A percentile compares a stretch with the other conserved stretches of the same genome.
These are phyloP conservation scores for Colletotrichum tropicale DNA, from an alignment of 2,329 filamentous ascomycete species.

Conservation along the genomic window DNA sequence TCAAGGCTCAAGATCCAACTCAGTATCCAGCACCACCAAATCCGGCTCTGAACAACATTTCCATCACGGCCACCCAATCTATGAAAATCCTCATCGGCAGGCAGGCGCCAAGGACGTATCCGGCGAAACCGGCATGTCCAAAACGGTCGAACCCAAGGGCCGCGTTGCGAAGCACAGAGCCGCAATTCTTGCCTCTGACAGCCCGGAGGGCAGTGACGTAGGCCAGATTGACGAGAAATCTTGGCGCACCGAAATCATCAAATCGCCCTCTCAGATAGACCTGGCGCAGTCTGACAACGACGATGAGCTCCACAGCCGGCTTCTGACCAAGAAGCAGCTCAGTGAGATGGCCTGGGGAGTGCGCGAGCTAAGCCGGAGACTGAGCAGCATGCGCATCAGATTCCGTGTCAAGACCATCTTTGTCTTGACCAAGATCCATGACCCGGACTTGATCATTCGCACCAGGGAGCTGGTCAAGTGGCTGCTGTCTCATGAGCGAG, in stretches of 20 bases:
- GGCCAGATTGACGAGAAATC: slow-evolving; percentile 63
- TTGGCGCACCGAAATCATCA: slow-evolving; percentile 56
- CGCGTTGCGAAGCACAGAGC: slow-evolving; percentile 67
- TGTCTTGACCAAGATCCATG: slow-evolving; percentile 89
- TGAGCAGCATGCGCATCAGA: slow-evolving; percentile 83
- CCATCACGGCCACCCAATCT: slow-evolving; percentile 32
- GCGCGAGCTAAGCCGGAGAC: slow-evolving; percentile 82
- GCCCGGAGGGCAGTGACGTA: slow-evolving; percentile 42
- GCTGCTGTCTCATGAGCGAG: slow-evolving; percentile 75
- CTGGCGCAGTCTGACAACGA: slow-evolving; percentile 33
- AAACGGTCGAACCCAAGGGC: slow-evolving; percentile 39
- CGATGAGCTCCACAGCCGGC: slow-evolving; percentile 59
- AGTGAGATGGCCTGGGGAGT: slow-evolving; percentile 98
- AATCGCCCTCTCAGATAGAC: slow-evolving; percentile 45
- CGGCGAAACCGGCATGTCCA: slow-evolving; percentile 29
- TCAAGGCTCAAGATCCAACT: slow-evolving; percentile 23
- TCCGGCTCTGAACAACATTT: slow-evolving; percentile 4
- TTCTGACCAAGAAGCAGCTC: slow-evolving; percentile 92
- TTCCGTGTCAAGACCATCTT: slow-evolving; percentile 85
- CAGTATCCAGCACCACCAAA: slow-evolving; percentile 12
- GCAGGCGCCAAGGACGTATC: slow-evolving; percentile 25
- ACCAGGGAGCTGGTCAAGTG: slow-evolving; percentile 80
- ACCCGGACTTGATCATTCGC: slow-evolving; percentile 77
- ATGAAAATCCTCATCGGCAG: slow-evolving; percentile 22
- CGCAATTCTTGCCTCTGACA: slow-evolving; percentile 59